These are phyloP conservation scores for Aspergillus bridgeri DNA, from an alignment of 495 filamentous ascomycete species.

Conservation along the genomic window DNA sequence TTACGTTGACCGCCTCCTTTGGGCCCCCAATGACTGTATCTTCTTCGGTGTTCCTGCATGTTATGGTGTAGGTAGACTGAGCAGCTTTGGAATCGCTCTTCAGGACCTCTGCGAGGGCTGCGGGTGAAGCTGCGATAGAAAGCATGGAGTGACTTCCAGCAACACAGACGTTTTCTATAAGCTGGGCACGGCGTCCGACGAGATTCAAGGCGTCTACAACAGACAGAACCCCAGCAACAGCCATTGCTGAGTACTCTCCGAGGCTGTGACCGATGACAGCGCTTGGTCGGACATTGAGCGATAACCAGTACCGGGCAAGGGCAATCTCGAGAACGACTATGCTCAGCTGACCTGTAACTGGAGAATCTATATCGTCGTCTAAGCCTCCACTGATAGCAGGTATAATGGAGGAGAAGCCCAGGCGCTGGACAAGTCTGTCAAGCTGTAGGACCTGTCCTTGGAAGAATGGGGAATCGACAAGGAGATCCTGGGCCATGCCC, in stretches of 20 bases:
- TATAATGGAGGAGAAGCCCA: slow-evolving; percentile 37
- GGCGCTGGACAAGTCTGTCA: slow-evolving; percentile 24
- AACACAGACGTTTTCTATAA: slow-evolving; percentile 15
- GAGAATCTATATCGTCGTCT: slow-evolving; percentile 10
- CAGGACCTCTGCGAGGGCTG: slow-evolving; percentile 15
- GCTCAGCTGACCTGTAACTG: slow-evolving; percentile 20
- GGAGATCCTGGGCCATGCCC: slow-evolving; percentile 25
- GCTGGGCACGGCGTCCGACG: slow-evolving; percentile 20
- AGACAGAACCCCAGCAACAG: slow-evolving; percentile 20
- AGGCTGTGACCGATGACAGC: slow-evolving; percentile 35
- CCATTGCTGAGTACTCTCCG: slow-evolving; percentile 38
- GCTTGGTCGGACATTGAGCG: slow-evolving; percentile 17
- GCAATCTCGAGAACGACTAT: slow-evolving; percentile 22
- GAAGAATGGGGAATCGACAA: slow-evolving; percentile 22
- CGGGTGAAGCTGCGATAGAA: slow-evolving; percentile 42
- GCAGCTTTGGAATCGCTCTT: slow-evolving; percentile 8
- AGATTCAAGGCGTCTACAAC: slow-evolving; percentile 26
- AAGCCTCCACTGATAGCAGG: slow-evolving; percentile 18
- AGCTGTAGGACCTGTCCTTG: slow-evolving; percentile 22
- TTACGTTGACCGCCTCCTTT: slow-evolving; percentile 25
- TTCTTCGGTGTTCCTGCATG: slow-evolving; percentile 58
- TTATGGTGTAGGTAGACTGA: slow-evolving; percentile 30
- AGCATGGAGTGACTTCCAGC: slow-evolving; percentile 44
- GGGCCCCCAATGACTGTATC: slow-evolving; percentile 60
- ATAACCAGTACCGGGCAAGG: slow-evolving; percentile 16